A percentile compares a stretch with the other conserved stretches of the same genome.
Conservation (phyloP, 1,284 basidiomycete species). For the Pseudozyma sp. region DNA sequence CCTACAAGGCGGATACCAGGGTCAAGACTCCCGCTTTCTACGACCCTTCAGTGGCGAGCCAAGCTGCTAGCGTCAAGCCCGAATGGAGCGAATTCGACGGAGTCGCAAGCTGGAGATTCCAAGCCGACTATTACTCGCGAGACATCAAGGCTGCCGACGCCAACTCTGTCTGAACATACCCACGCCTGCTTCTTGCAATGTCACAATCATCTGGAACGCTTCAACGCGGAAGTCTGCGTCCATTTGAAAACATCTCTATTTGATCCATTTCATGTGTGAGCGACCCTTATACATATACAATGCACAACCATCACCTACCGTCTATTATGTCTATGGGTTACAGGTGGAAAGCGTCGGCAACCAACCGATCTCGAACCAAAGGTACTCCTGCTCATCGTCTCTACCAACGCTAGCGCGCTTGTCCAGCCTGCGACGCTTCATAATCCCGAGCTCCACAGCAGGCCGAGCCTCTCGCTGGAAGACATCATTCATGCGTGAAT, state of each 20-base stretch:
- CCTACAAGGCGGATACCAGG: slow-evolving; percentile 30
- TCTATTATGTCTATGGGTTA: not conserved
- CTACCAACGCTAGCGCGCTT: slow-evolving; percentile 36
- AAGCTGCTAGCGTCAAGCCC: slow-evolving; percentile 16
- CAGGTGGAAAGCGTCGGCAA: not conserved
- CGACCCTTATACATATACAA: too few species aligned
- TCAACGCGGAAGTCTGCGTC: too few species aligned
- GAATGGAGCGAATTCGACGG: slow-evolving; percentile 47
- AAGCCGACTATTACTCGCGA: slow-evolving; percentile 27
- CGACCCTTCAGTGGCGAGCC: slow-evolving; percentile 22
- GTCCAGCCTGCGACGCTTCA: slow-evolving; percentile 29
- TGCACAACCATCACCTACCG: too few species aligned
- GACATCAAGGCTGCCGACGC: slow-evolving; percentile 40
- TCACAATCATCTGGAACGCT: too few species aligned
- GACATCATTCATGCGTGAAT: slow-evolving; percentile 28
- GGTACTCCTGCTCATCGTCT: slow-evolving; percentile 49
- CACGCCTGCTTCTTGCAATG: not conserved
- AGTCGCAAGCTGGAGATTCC: slow-evolving; percentile 37
- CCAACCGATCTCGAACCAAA: slow-evolving; percentile 53
- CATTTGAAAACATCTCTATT: too few species aligned
- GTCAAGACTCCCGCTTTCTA: slow-evolving; percentile 29
- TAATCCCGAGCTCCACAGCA: slow-evolving; percentile 6
- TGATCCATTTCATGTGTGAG: too few species aligned
- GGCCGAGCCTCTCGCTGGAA: slow-evolving; percentile 1
- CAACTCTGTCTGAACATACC: slow-evolving; percentile 1